Evolutionary conservation across 106 monocot species (phyloP).

Genomic region (Gastrodia elata): DNA sequence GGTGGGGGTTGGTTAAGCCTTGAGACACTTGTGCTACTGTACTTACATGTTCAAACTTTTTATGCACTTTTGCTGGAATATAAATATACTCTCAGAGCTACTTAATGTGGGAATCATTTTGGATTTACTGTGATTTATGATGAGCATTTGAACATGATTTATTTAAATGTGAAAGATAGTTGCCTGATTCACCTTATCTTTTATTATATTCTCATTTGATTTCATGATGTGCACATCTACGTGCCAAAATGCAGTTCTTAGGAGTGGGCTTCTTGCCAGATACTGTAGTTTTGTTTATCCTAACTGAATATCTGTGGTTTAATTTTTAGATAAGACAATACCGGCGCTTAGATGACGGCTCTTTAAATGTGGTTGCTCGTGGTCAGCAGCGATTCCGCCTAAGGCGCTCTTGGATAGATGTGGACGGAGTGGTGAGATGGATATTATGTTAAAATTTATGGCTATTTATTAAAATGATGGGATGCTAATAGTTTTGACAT

Average conservation of each 20-base stretch:
- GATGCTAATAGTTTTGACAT: background rate
- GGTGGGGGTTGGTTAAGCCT: too few relatives aligned
- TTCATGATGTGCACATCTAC: background rate
- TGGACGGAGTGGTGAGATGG: slow-evolving; percentile 62
- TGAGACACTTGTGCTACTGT: background rate
- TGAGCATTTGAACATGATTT: background rate
- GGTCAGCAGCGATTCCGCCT: slow-evolving; percentile 87
- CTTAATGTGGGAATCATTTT: background rate
- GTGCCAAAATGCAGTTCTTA: background rate
- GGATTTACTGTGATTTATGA: background rate
- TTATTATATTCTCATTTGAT: background rate
- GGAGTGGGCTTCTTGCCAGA: background rate
- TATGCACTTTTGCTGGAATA: background rate
- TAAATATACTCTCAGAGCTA: background rate
- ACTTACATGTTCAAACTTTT: background rate
- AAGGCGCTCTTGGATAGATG: slow-evolving; percentile 70
- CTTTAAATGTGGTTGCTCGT: slow-evolving; percentile 78
- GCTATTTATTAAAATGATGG: slow-evolving; percentile 1
- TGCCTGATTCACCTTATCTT: background rate
- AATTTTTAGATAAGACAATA: slow-evolving; percentile 74
- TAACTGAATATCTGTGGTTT: background rate
- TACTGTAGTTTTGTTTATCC: background rate
- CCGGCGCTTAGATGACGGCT: slow-evolving; percentile 65
- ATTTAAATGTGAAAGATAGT: background rate
- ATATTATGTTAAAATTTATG: slow-evolving; percentile 3